phyloP scores from a whole-genome alignment of 1,139 yeast species.

The Diutina neorugosa region DNA sequence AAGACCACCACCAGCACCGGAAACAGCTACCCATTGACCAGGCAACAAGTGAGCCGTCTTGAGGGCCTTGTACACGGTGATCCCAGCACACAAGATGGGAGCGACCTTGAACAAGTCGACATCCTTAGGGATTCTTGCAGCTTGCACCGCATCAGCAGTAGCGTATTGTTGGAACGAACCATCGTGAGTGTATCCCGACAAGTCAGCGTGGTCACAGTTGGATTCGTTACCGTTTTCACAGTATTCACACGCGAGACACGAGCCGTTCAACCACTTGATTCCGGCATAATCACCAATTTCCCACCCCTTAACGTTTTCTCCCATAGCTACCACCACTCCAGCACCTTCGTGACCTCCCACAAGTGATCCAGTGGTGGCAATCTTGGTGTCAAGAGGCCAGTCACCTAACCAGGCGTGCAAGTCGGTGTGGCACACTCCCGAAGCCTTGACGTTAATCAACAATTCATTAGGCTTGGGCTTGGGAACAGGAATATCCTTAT shows the following conservation, averaged over 20 bases:
- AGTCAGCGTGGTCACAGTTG: conserved; percentile 10
- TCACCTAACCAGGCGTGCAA: conserved; percentile 12
- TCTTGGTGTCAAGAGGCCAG: conserved; percentile 8
- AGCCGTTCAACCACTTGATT: conserved; percentile 11
- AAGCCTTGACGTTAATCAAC: conserved; percentile 11
- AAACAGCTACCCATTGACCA: conserved; percentile 11
- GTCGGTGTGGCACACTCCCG: conserved; percentile 11
- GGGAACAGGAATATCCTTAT: conserved; percentile 10
- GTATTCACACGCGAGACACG: conserved; percentile 10
- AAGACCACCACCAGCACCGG: conserved; percentile 12
- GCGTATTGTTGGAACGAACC: conserved; percentile 12
- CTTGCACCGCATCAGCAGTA: conserved; percentile 11
- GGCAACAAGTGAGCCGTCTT: conserved; percentile 10
- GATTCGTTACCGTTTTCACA: conserved; percentile 10
- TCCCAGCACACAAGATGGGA: conserved; percentile 11
- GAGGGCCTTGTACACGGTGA: conserved; percentile 12
- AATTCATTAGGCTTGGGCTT: conserved; percentile 10
- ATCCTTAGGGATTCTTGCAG: conserved; percentile 10
- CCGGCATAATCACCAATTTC: conserved; percentile 11
- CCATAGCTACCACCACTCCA: conserved; percentile 10
- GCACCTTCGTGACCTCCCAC: conserved; percentile 12
- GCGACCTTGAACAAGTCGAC: conserved; percentile 10
- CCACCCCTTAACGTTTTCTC: conserved; percentile 10
- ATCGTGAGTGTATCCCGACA: conserved; percentile 12
- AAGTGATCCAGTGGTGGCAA: conserved; percentile 7